phyloP scores from a whole-genome alignment of 2,329 filamentous ascomycete species.

The Aureobasidium sp. region DNA sequence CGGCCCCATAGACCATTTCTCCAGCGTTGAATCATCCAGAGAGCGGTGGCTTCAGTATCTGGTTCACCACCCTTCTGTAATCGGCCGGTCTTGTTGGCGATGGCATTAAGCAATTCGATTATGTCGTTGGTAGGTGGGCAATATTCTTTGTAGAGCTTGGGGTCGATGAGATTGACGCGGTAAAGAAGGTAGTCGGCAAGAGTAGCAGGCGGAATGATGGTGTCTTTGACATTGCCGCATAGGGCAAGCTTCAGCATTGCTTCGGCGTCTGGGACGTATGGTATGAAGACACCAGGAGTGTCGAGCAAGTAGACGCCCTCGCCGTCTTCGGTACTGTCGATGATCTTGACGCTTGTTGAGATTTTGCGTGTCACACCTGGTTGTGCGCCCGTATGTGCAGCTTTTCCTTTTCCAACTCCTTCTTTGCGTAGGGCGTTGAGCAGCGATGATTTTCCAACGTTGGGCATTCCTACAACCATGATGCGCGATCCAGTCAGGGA shows the following conservation, averaged over 20 bases:
- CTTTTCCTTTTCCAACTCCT: conserved; percentile 61
- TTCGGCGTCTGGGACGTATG: conserved; percentile 76
- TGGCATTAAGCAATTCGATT: conserved; percentile 58
- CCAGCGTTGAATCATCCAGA: conserved; percentile 78
- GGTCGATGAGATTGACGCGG: conserved; percentile 63
- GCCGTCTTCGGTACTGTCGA: conserved; percentile 39
- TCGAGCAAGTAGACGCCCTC: conserved; percentile 76
- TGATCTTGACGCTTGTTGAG: conserved; percentile 67
- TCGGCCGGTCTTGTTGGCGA: conserved; percentile 68
- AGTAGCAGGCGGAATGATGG: conserved; percentile 66
- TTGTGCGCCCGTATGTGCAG: conserved; percentile 72
- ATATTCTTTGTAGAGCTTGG: conserved; percentile 55
- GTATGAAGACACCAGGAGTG: conserved; percentile 91
- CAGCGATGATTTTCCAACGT: conserved; percentile 92
- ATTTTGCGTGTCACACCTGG: conserved; percentile 87
- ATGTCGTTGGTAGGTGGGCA: conserved; percentile 75
- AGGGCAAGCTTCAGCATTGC: conserved; percentile 93
- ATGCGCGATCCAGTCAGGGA: conserved; percentile 74
- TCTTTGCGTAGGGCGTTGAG: conserved; percentile 72
- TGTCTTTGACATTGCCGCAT: conserved; percentile 84
- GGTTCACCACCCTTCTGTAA: conserved; percentile 64
- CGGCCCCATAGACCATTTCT: conserved; percentile 64
- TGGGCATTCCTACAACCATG: conserved; percentile 93
- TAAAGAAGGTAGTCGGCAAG: conserved; percentile 87
- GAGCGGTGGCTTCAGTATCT: conserved; percentile 63